Conservation (phyloP, 2,329 filamentous ascomycete species). For the Aureobasidium lini region DNA sequence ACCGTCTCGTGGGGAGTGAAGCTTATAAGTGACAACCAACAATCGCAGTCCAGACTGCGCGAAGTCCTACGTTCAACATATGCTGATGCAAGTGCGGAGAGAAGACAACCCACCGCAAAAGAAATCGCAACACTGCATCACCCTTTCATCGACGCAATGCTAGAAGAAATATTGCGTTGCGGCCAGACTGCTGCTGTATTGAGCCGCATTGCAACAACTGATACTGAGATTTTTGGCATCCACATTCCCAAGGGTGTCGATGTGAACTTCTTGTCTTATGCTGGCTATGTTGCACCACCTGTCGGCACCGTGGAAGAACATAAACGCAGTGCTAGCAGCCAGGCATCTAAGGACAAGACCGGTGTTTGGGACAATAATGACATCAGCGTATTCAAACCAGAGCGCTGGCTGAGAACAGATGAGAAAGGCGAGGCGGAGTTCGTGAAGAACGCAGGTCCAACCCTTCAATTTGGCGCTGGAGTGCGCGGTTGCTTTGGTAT, state of each 20-base stretch:
- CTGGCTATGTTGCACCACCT: constrained; percentile 18
- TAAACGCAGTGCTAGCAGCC: constrained; percentile 26
- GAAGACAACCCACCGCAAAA: constrained; percentile 22
- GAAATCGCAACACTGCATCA: constrained; percentile 27
- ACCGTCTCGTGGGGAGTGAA: constrained; percentile 37
- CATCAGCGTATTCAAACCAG: constrained; percentile 31
- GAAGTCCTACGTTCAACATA: constrained; percentile 24
- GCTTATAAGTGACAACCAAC: constrained; percentile 28
- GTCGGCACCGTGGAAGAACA: constrained; percentile 24
- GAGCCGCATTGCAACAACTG: constrained; percentile 27
- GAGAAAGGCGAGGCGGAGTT: constrained; percentile 25
- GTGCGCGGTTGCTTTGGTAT: constrained; percentile 32
- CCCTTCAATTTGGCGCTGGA: constrained; percentile 31
- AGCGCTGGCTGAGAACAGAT: constrained; percentile 33
- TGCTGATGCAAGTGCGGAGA: constrained; percentile 15
- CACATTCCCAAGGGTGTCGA: constrained; percentile 34
- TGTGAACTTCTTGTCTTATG: constrained; percentile 24
- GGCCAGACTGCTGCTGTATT: constrained; percentile 22
- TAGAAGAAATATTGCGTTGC: constrained; percentile 36
- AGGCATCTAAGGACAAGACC: constrained; percentile 21
- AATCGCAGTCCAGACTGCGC: constrained; percentile 31
- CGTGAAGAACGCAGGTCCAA: constrained; percentile 29
- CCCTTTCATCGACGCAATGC: constrained; percentile 37
- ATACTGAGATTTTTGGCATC: constrained; percentile 36
- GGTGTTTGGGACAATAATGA: constrained; percentile 23